Percentiles rank a stretch among this genome's conserved stretches.
Conservation (phyloP, 108 stramenopile genomes). For the Discostella pseudostelligera region DNA sequence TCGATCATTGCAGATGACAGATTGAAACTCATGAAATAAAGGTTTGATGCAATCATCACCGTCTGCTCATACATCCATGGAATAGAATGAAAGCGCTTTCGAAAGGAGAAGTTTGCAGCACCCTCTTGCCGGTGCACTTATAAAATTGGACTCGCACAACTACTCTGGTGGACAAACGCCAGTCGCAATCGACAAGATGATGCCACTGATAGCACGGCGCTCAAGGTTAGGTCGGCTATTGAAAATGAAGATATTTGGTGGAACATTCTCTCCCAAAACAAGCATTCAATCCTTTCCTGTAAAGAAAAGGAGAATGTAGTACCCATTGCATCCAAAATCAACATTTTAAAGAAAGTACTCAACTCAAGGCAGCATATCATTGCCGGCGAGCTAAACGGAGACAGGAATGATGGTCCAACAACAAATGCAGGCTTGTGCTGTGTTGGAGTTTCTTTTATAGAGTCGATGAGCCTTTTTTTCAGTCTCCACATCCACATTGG, state of each 20-base stretch:
- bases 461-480: too few species aligned
- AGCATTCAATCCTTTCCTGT: too few species aligned
- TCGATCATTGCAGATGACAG: conserved; percentile 1
- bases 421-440: too few species aligned
- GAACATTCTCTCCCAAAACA: conserved; percentile 24
- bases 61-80: conserved; percentile 32
- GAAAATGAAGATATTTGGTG: conserved; percentile 38
- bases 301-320: too few species aligned
- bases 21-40: conserved; percentile 6
- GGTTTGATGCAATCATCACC: conserved; percentile 18
- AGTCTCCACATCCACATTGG: too few species aligned
- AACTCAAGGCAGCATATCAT: too few species aligned
- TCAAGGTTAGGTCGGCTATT: conserved; percentile 35
- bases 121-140: conserved; percentile 10
- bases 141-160: conserved; percentile 6
- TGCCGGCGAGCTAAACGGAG: too few species aligned
- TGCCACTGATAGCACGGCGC: conserved; percentile 24
- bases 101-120: conserved; percentile 17
- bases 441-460: too few species aligned
- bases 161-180: conserved; percentile 33
- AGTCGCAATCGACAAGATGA: conserved; percentile 22
- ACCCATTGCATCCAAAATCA: too few species aligned
- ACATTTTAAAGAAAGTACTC: too few species aligned
- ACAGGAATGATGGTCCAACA: too few species aligned
- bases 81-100: conserved; percentile 23